phyloP scores from a whole-genome alignment of 2,329 filamentous ascomycete genomes.

The Sarocladium strictum region DNA sequence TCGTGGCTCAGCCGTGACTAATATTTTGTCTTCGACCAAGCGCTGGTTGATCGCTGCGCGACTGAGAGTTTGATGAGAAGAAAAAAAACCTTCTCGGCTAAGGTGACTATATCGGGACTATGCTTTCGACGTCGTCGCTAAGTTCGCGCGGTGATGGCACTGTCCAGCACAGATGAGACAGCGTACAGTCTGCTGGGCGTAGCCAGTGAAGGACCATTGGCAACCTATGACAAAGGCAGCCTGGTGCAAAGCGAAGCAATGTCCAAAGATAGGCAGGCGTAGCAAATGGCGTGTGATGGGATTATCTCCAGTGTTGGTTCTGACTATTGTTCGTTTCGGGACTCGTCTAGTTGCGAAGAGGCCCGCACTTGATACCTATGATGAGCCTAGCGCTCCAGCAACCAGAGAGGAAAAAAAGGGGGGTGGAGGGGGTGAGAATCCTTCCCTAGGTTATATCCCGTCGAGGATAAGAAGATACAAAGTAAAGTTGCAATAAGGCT shows the following conservation, averaged over 20 bases:
- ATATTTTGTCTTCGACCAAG: too few relatives aligned
- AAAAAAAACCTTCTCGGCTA: too few relatives aligned
- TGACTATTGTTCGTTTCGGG: conserved; percentile 8
- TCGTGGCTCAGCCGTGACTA: too few relatives aligned
- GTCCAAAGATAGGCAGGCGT: conserved; percentile 3
- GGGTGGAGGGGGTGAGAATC: not conserved
- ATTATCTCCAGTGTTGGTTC: conserved; percentile 1
- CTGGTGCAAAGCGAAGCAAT: not conserved
- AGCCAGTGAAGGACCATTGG: too few relatives aligned
- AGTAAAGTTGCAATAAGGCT: conserved; percentile 1
- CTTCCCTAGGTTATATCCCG: conserved; percentile 6
- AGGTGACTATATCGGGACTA: too few relatives aligned
- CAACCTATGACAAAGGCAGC: not conserved
- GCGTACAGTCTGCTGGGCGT: too few relatives aligned
- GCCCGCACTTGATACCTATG: conserved; percentile 4
- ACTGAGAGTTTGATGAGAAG: too few relatives aligned
- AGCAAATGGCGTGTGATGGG: conserved; percentile 4
- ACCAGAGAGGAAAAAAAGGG: not conserved
- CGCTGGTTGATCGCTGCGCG: too few relatives aligned
- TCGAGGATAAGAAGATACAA: not conserved
- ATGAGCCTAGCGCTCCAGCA: not conserved
- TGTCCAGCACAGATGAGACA: too few relatives aligned
- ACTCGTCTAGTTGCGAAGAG: conserved; percentile 7
- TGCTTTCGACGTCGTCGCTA: too few relatives aligned
- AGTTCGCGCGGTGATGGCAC: too few relatives aligned